Base-by-base conservation (phyloP, 768 basidiomycete genomes). In the Boletus tomentosulus region DNA sequence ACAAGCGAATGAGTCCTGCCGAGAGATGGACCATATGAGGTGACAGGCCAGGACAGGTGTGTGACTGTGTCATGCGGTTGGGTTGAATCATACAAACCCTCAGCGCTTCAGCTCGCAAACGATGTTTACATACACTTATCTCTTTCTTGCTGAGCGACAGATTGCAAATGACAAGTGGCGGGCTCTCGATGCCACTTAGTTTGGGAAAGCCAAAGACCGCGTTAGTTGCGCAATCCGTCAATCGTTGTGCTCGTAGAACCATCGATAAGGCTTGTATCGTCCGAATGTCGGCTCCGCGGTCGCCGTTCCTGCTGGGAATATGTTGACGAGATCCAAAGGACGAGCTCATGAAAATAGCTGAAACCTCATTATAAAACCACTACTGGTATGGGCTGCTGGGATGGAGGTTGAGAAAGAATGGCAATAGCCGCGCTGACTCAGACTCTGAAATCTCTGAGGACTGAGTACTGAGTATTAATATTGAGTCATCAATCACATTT, bases 91-190 rank as follows among this genome's bases (percentile, higher is more conserved):
- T 19, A 9, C 41, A 33, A 48, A 35, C 12, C 3, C 22, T 19
- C 19, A 19, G 19, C 19, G 19, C 19, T 19, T 46, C 22, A 44
- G 16, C 48, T 22, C n/a, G 12, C 30, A n/a, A 12, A 28, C 31
- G 41, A 57, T 38, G 19, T 50, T 48, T 41, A 46, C 59, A 47
- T 28, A 39, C 30, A 5, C 47, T 15, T 15, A 48, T 48, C 50
- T 22, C 37, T 24, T 38, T 38, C 6, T 34, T 22, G 3, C 25
- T 35, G 45, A 31, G 33, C 24, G n/a, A 11, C 15, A 31, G 25
- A 41, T 27, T 4, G n/a, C 28, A n/a, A 11, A 8, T 3, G 19
- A 37, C 3, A 39, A 25, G 16, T 39, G 43, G 22, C 16, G 51
- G 35, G 10, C 6, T 48, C 6, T 24, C 5, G 30, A 28, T 46